Evolutionary conservation across 495 filamentous ascomycete species (phyloP).

Genomic region (Lepraria neglecta): DNA sequence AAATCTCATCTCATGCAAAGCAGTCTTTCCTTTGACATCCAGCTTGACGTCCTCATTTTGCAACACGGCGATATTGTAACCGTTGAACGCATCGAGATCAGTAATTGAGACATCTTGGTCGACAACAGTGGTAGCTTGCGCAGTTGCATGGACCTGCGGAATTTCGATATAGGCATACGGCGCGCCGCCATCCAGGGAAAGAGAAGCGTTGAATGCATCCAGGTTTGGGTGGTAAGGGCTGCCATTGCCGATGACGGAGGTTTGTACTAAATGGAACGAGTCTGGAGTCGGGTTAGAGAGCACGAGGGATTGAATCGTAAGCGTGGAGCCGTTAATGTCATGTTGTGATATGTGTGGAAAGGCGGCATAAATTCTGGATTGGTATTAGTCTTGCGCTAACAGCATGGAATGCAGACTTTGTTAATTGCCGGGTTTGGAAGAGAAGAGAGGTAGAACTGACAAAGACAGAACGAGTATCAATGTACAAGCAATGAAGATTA

Average conservation of each 20-base stretch:
- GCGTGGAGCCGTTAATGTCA: slow-evolving; percentile 57
- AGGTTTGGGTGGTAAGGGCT: slow-evolving; percentile 50
- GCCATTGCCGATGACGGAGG: slow-evolving; percentile 40
- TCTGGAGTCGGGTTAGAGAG: slow-evolving; percentile 54
- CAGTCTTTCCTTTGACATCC: slow-evolving; percentile 54
- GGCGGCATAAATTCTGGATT: slow-evolving; percentile 60
- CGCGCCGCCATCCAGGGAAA: slow-evolving; percentile 48
- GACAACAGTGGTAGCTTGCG: slow-evolving; percentile 49
- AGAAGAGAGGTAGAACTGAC: slow-evolving; percentile 45
- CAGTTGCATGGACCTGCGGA: slow-evolving; percentile 47
- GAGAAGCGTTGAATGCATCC: slow-evolving; percentile 48
- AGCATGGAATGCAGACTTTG: neutral
- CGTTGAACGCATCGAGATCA: slow-evolving; percentile 49
- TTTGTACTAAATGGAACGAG: slow-evolving; percentile 51
- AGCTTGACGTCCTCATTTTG: slow-evolving; percentile 49
- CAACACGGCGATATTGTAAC: slow-evolving; percentile 50
- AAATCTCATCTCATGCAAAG: slow-evolving; percentile 45
- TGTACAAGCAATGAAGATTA: slow-evolving; percentile 50
- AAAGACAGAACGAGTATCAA: slow-evolving; percentile 58
- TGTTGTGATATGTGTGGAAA: slow-evolving; percentile 67
- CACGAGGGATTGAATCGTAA: slow-evolving; percentile 52
- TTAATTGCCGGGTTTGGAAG: slow-evolving; percentile 1
- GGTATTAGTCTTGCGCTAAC: slow-evolving; percentile 13
- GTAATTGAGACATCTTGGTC: slow-evolving; percentile 47
- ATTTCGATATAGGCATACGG: slow-evolving; percentile 55